A percentile compares a stretch with the other conserved stretches of the same genome.
phyloP scores from a whole-genome alignment of 2,329 filamentous ascomycete species.

The Rutstroemia sp. region DNA sequence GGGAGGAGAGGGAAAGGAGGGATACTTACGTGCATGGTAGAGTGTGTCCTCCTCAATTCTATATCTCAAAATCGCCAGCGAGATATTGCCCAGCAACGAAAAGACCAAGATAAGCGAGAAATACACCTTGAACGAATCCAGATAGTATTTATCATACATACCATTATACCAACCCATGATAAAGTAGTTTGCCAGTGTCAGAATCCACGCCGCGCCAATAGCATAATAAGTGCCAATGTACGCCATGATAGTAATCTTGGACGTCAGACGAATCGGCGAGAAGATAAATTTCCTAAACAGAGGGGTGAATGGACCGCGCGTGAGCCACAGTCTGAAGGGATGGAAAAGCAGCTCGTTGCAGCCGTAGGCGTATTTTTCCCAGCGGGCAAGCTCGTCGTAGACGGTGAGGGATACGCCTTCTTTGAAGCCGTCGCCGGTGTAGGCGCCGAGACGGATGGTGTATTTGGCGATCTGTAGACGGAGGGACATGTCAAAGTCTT shows the following conservation, averaged over 20 bases:
- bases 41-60: constrained; percentile 58
- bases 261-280: constrained; percentile 67
- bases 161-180: constrained; percentile 70
- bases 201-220: constrained; percentile 67
- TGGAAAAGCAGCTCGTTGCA: constrained; percentile 80
- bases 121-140: constrained; percentile 73
- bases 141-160: constrained; percentile 72
- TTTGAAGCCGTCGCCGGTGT: constrained; percentile 70
- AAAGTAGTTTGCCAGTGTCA: constrained; percentile 70
- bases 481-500: constrained; percentile 77
- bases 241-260: constrained; percentile 67
- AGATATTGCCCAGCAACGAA: constrained; percentile 65
- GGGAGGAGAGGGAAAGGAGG: too few species aligned
- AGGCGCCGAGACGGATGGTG: constrained; percentile 64
- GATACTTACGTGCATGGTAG: not conserved
- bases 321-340: constrained; percentile 65
- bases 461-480: constrained; percentile 67
- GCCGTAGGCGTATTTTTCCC: constrained; percentile 83
- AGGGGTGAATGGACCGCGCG: constrained; percentile 68
- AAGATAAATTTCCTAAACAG: constrained; percentile 68
- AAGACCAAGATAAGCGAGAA: constrained; percentile 75
- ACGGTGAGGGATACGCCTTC: constrained; percentile 79
- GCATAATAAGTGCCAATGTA: constrained; percentile 79
- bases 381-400: constrained; percentile 75
- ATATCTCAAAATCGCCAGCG: constrained; percentile 66